Evolutionary conservation across 2,329 filamentous ascomycete species (phyloP), one percentile per base, ranked within the genome.

Genomic region (Fusarium chaquense): DNA sequence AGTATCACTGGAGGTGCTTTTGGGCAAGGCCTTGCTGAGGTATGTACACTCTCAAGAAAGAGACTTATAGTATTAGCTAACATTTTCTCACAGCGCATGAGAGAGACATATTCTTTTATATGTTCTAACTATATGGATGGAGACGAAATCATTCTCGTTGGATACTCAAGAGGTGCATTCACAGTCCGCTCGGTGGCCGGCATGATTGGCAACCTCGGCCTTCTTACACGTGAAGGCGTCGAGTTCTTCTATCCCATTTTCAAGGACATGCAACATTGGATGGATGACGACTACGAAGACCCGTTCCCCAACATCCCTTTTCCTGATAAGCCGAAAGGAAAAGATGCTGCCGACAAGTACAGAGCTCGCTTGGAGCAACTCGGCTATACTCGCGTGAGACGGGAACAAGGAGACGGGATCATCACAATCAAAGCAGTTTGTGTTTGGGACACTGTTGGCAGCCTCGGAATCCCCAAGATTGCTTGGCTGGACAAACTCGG

Each of bases 61-160:
- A 47, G 16, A 35, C 6, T 6, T 20, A 38, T 6, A 7, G 47
- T 4, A 15, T 32, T 40, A 13, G 11, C 59, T 72, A 41, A 75
- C 28, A 5, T 20, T 24, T 28, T 8, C 6, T 32, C 36, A 24
- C 71, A 90, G 80, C 77, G 81, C 59, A 84, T 91, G 55, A 84
- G 87, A 15, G 88, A 90, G 75, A 86, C 87, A 2, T 91, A 91
- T 73, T 82, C 84, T 6, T 90, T 89, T 72, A 79, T 90, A 3
- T 89, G 86, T 57, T 84, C 85, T 70, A 90, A 90, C 77, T 90
- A 89, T 71, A 81, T 82, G 56, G 82, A 84, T 55, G 86, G 86
- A 4, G 87, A 89, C 65, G 83, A 88, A 66, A 86, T 89, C 49
- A 77, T 87, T 47, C 80, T 88, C 30, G 76, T 88, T 30, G 87